These are phyloP conservation scores for Parmelia sp. DNA, from an alignment of 495 filamentous ascomycete genomes.

Conservation along the genomic window DNA sequence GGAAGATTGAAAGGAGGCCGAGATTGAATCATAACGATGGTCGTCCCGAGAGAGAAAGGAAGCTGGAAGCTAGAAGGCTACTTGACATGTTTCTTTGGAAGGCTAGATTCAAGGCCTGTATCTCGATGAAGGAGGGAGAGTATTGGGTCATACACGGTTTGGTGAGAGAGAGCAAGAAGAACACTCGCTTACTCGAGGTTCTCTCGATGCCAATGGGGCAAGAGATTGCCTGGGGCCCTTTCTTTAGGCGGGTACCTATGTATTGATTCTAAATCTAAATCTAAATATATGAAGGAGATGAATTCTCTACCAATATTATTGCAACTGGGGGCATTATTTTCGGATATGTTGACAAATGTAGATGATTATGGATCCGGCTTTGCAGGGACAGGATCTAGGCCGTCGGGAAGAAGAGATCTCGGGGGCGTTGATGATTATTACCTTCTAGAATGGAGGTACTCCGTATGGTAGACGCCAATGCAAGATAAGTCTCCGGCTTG, in stretches of 20 bases:
- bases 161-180: not conserved
- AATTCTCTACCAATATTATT: no score
- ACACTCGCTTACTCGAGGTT: not conserved
- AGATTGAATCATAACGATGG: not conserved
- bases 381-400: not conserved
- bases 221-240: not conserved
- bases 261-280: no score
- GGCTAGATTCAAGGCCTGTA: not conserved
- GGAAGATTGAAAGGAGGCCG: not conserved
- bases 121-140: not conserved
- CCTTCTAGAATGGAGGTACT: no score
- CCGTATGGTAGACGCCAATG: slow-evolving; percentile 1
- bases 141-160: not conserved
- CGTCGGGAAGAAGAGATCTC: not conserved
- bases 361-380: no score
- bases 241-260: not conserved
- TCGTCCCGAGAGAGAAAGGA: slow-evolving; percentile 1
- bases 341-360: no score
- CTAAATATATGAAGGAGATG: no score
- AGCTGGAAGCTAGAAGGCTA: not conserved
- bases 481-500: not conserved
- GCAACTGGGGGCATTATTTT: no score
- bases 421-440: not conserved
- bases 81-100: not conserved
- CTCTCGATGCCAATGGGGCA: not conserved